Conservation (phyloP, 2,329 filamentous ascomycete genomes). For the Pseudonectria foliicola region DNA sequence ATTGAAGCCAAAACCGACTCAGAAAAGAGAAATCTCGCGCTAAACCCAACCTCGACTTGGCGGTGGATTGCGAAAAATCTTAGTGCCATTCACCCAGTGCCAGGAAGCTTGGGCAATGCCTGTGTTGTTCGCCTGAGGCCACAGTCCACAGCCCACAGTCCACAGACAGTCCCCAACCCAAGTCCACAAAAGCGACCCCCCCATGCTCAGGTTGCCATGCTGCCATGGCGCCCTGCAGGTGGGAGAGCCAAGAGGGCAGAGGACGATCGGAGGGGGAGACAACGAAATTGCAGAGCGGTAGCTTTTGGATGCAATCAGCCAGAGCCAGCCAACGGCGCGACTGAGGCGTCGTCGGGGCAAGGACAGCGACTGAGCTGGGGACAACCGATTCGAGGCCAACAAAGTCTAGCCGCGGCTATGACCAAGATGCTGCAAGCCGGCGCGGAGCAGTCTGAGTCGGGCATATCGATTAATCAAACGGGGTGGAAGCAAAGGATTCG, state of each 20-base stretch:
- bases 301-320: conserved; percentile 13
- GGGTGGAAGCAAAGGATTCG: conserved; percentile 17
- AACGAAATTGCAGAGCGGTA: conserved; percentile 21
- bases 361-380: conserved; percentile 1
- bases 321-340: conserved; percentile 8
- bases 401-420: conserved; percentile 3
- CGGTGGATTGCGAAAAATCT: conserved; percentile 28
- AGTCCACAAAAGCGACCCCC: no score
- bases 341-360: conserved; percentile 12
- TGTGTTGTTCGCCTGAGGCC: conserved; percentile 18
- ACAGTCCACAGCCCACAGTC: conserved; percentile 4
- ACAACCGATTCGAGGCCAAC: conserved; percentile 8
- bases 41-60: conserved; percentile 29
- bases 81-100: conserved; percentile 17
- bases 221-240: conserved; percentile 11
- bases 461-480: conserved; percentile 19
- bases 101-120: conserved; percentile 4
- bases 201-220: no score
- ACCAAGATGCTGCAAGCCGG: conserved; percentile 9
- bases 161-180: no score
- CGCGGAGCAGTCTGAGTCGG: conserved; percentile 14
- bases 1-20: not conserved
- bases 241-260: conserved; percentile 9
- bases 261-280: conserved; percentile 9
- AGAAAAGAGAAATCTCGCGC: conserved; percentile 23